A percentile compares a stretch with the other conserved stretches of the same genome.
Conservation (phyloP, 371 early-diverging fungal species). For the Apophysomyces trapeziformis region DNA sequence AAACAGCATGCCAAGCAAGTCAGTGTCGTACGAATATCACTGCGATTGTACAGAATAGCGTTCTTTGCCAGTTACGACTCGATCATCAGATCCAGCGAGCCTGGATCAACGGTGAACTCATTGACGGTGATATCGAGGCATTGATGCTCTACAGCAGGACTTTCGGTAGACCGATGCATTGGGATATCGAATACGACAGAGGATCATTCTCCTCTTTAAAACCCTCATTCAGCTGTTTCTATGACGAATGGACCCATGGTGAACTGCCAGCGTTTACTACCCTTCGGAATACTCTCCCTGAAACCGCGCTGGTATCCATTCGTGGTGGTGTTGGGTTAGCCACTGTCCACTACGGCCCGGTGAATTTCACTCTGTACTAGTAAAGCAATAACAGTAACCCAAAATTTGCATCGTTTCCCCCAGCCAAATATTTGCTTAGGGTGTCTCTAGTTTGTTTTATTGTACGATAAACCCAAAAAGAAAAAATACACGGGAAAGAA, state of each 20-base stretch:
- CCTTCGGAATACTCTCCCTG: conserved; percentile 31
- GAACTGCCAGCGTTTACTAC: conserved; percentile 44
- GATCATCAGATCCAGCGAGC: conserved; percentile 24
- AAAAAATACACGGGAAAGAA: too few relatives aligned
- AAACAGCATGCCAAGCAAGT: not conserved
- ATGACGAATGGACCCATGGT: conserved; percentile 48
- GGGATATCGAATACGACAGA: conserved; percentile 35
- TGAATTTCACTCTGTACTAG: not conserved
- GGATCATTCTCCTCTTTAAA: conserved; percentile 11
- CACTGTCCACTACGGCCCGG: conserved; percentile 26
- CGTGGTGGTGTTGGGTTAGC: conserved; percentile 38
- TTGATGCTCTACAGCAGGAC: conserved; percentile 39
- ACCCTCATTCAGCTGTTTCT: conserved; percentile 41
- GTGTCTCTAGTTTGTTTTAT: too few relatives aligned
- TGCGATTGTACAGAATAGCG: conserved; percentile 39
- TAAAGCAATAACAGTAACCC: too few relatives aligned
- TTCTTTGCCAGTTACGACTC: conserved; percentile 39
- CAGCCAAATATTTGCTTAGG: too few relatives aligned
- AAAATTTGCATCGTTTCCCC: too few relatives aligned
- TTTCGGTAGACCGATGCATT: conserved; percentile 36
- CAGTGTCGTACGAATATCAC: conserved; percentile 10
- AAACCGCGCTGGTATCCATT: conserved; percentile 28
- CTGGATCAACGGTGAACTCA: conserved; percentile 15
- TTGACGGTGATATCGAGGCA: conserved; percentile 16
- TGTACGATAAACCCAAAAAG: too few relatives aligned